These are phyloP conservation scores for Mycena vitilis DNA, from an alignment of 768 basidiomycete genomes.

Conservation along the genomic window DNA sequence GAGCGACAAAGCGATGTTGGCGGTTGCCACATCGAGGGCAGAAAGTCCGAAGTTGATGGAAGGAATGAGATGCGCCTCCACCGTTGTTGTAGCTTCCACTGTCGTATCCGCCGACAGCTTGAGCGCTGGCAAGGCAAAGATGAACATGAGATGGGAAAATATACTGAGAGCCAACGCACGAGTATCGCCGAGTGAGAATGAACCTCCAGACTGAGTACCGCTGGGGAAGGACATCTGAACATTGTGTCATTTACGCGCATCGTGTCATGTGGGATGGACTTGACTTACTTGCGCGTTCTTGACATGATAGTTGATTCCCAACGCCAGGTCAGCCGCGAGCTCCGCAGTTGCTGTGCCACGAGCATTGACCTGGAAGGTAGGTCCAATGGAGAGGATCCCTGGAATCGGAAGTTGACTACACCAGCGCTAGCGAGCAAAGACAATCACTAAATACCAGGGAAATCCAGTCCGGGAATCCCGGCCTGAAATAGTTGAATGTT, in stretches of 20 bases:
- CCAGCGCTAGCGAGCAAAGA: no score
- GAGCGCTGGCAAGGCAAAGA: constrained; percentile 36
- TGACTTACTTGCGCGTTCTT: no score
- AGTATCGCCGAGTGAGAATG: constrained; percentile 21
- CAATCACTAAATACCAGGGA: constrained; percentile 47
- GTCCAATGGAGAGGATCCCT: constrained; percentile 62
- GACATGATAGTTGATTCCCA: constrained; percentile 59
- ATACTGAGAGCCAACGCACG: constrained; percentile 2
- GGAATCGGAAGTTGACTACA: no score
- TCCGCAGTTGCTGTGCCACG: constrained; percentile 48
- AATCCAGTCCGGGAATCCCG: constrained; percentile 55
- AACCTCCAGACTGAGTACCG: constrained; percentile 32
- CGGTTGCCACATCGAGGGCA: constrained; percentile 25
- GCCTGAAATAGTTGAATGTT: constrained; percentile 53
- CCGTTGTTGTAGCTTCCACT: constrained; percentile 42
- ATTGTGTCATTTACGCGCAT: constrained; percentile 35
- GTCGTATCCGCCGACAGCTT: constrained; percentile 48
- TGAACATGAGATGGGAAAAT: background rate
- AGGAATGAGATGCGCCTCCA: constrained; percentile 53
- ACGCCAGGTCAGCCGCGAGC: constrained; percentile 52
- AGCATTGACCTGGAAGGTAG: constrained; percentile 57
- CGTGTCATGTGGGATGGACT: background rate
- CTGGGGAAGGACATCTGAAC: constrained; percentile 58
- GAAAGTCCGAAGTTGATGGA: constrained; percentile 48
- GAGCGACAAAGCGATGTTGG: constrained; percentile 17